A percentile compares a stretch with the other conserved stretches of the same genome.
phyloP scores from a whole-genome alignment of 2,329 filamentous ascomycete species.

The Sphaceloma murrayae region DNA sequence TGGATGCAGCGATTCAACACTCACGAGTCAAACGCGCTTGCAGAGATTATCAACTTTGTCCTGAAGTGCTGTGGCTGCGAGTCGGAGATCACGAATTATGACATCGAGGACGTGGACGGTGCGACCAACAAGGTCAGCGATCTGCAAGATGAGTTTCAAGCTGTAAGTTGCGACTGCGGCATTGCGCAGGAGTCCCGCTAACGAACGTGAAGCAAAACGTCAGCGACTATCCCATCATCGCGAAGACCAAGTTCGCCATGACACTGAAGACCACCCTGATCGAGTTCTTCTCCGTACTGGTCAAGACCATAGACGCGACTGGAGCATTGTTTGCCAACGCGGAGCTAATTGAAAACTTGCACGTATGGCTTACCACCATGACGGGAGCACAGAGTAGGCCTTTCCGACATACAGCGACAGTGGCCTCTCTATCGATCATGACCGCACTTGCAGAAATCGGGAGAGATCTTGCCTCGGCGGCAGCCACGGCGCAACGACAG shows the following conservation, averaged over 20 bases:
- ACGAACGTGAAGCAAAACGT: conserved; percentile 51
- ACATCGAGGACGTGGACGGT: conserved; percentile 84
- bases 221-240: conserved; percentile 84
- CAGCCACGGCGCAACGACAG: conserved; percentile 69
- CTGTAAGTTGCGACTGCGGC: conserved; percentile 41
- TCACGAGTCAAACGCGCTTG: conserved; percentile 46
- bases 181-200: conserved; percentile 13
- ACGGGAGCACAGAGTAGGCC: conserved; percentile 78
- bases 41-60: conserved; percentile 53
- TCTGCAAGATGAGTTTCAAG: conserved; percentile 79
- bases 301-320: conserved; percentile 72
- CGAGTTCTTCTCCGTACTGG: conserved; percentile 67
- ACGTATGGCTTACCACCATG: conserved; percentile 83
- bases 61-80: conserved; percentile 68
- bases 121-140: conserved; percentile 68
- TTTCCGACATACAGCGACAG: conserved; percentile 87
- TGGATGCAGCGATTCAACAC: conserved; percentile 50
- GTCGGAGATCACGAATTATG: conserved; percentile 65
- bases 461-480: conserved; percentile 58
- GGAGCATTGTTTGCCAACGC: conserved; percentile 67
- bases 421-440: conserved; percentile 70
- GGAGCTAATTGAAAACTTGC: conserved; percentile 75
- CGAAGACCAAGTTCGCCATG: conserved; percentile 64
- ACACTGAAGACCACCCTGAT: conserved; percentile 70
- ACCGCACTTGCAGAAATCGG: conserved; percentile 67